phyloP scores from a whole-genome alignment of 192 early-diverging fungal genomes.

The Gorgonomyces haynaldii region DNA sequence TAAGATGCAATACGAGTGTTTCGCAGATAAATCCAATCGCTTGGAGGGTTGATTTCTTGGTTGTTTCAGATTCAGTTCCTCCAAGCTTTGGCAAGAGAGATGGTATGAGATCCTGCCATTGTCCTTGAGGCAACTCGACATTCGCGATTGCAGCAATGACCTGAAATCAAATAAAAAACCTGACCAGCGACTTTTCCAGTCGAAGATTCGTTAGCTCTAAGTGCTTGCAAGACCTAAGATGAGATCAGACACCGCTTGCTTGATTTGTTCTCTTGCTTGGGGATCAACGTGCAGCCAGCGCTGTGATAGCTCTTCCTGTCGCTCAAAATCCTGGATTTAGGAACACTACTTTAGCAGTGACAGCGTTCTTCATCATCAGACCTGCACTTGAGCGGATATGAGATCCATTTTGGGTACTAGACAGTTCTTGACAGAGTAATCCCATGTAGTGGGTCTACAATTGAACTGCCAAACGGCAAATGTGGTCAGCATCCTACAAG shows the following conservation, averaged over 20 bases:
- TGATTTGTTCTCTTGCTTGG: constrained; percentile 28
- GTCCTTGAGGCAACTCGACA: constrained; percentile 76
- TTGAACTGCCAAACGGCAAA: background rate
- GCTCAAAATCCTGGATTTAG: constrained; percentile 6
- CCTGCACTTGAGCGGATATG: constrained; percentile 71
- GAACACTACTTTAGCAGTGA: constrained; percentile 67
- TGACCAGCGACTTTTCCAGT: constrained; percentile 65
- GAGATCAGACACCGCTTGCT: constrained; percentile 11
- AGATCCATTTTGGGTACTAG: constrained; percentile 54
- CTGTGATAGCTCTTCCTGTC: constrained; percentile 1
- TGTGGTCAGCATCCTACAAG: background rate
- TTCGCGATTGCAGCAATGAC: constrained; percentile 82
- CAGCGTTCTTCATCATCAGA: constrained; percentile 85
- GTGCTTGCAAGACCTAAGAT: constrained; percentile 36
- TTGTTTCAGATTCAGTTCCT: background rate
- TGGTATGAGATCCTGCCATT: constrained; percentile 82
- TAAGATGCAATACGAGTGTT: constrained; percentile 47
- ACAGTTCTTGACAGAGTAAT: constrained; percentile 66
- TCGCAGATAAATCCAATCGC: constrained; percentile 94
- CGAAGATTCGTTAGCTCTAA: constrained; percentile 37
- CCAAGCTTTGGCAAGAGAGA: constrained; percentile 66
- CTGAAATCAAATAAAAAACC: constrained; percentile 31
- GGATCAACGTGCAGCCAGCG: constrained; percentile 8
- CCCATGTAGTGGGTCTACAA: constrained; percentile 34
- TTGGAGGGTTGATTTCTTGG: constrained; percentile 62